Evolutionary conservation across 2,329 filamentous ascomycete species (phyloP), one percentile per base, ranked within the genome.

Genomic region (Rhynchosporium secalis): DNA sequence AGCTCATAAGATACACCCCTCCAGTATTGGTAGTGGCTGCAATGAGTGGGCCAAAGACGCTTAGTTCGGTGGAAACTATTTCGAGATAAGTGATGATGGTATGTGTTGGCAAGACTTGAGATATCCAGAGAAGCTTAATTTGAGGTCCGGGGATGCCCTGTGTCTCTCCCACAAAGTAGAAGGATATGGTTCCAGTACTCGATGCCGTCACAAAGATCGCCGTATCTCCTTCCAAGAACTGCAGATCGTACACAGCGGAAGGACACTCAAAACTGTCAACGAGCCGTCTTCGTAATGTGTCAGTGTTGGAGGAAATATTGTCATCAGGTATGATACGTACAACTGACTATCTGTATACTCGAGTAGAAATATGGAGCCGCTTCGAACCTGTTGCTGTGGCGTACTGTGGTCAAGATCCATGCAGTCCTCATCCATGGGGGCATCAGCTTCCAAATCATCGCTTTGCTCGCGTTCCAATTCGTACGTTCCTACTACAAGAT

Each of bases 401-500:
- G 59, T 46, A 36, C 13, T 7, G 8, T 31, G 33, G 63, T 68
- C 7, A 67, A 63, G 36, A 61, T 41, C 40, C 20, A 20, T 7
- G 49, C 8, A 13, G 31, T 6, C 7, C 29, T 26, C 41, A 7
- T 58, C 20, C 15, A 28, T 26, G 6, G 40, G 33, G 15, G n/a
- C 2, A 38, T 38, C 45, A 29, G 31, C 33, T 6, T 10, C 9
- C 29, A 31, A 13, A 3, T 28, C 28, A 6, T 70, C 58, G 48
- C 76, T 70, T 64, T 81, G 52, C 47, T 62, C 36, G 31, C 28
- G 81, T 65, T 92, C 79, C 33, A 96, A 81, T 65, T 89, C 85
- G 75, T 97, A 97, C 1, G 93, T 96, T 45, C 93, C 94, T 54
- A 96, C 83, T 0, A 96, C 80, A 68, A 96, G 87, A 71, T 88